Conservation (phyloP, 2,329 filamentous ascomycete species). For the Penicillium sp. region DNA sequence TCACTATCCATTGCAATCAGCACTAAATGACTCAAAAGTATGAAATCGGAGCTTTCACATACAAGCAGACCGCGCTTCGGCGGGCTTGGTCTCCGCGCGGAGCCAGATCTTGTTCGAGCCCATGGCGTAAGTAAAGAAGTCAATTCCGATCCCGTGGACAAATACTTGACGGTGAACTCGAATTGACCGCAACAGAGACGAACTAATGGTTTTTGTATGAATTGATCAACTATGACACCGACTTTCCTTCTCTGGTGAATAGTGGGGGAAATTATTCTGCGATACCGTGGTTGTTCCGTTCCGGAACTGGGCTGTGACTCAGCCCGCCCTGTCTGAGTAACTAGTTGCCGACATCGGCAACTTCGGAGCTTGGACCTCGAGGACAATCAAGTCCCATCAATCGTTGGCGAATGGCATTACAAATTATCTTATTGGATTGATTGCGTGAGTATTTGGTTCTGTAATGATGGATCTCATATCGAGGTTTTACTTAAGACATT, state of each 20-base stretch:
- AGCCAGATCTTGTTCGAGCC: constrained; percentile 56
- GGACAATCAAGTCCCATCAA: background rate
- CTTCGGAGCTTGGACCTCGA: background rate
- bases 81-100: constrained; percentile 64
- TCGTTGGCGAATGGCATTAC: background rate
- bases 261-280: constrained; percentile 29
- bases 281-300: constrained; percentile 34
- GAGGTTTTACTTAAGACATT: background rate
- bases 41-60: constrained; percentile 23
- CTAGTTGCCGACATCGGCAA: constrained; percentile 27
- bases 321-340: constrained; percentile 12
- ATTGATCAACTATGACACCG: constrained; percentile 32
- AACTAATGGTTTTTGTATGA: constrained; percentile 16
- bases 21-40: constrained; percentile 5
- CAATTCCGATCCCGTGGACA: constrained; percentile 20
- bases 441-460: background rate
- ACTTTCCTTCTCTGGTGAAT: constrained; percentile 33
- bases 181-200: constrained; percentile 10
- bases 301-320: constrained; percentile 30
- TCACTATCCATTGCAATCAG: constrained; percentile 40
- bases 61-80: constrained; percentile 60
- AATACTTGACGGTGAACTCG: constrained; percentile 1
- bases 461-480: background rate
- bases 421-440: background rate
- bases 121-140: constrained; percentile 24